Percentiles rank a stretch among this genome's conserved stretches.
These are phyloP conservation scores for Phaffomyces thermotolerans DNA, from an alignment of 805 yeast genomes.

Conservation along the genomic window DNA sequence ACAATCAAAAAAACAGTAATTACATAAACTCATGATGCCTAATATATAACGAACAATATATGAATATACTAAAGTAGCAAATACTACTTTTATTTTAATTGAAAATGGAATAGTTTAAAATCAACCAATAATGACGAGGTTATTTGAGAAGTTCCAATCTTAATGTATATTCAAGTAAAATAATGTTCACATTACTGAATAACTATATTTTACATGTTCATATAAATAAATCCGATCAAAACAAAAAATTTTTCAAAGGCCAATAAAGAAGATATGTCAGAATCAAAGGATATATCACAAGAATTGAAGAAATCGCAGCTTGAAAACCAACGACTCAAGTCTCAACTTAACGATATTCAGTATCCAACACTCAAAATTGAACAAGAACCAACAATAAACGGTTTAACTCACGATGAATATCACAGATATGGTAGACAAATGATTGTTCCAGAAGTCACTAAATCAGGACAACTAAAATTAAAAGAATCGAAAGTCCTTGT, in stretches of 20 bases:
- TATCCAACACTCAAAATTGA: too few relatives aligned
- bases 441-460: conserved; percentile 70
- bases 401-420: conserved; percentile 55
- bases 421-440: conserved; percentile 88
- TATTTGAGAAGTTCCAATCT: too few relatives aligned
- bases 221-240: too few relatives aligned
- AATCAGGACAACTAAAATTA: conserved; percentile 49
- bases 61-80: background rate
- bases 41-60: too few relatives aligned
- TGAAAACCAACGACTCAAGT: conserved; percentile 11
- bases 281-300: background rate
- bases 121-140: too few relatives aligned
- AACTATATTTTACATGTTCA: too few relatives aligned
- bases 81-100: too few relatives aligned
- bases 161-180: too few relatives aligned
- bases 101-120: too few relatives aligned
- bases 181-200: too few relatives aligned
- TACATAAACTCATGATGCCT: background rate
- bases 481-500: conserved; percentile 59
- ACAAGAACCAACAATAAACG: background rate
- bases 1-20: conserved; percentile 23
- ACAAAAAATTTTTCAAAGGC: too few relatives aligned
- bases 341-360: background rate
- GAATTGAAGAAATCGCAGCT: conserved; percentile 11
- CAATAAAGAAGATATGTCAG: background rate